Conservation (phyloP, 768 basidiomycete genomes). For the Vararia minispora region DNA sequence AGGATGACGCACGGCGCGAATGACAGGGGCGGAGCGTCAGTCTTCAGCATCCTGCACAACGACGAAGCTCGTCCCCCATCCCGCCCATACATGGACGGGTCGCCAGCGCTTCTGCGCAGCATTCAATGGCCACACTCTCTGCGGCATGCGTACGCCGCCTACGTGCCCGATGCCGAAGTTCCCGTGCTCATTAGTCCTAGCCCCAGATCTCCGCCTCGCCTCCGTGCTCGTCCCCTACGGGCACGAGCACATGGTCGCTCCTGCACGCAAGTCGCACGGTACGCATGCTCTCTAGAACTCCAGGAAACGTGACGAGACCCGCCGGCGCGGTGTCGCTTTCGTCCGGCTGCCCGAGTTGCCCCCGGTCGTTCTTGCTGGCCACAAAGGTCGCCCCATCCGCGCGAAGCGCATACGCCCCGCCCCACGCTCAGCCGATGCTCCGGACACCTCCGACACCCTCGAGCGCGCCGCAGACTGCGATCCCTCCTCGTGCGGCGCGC, state of each 20-base stretch:
- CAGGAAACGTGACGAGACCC: conserved; percentile 21
- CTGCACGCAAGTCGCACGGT: conserved; percentile 47
- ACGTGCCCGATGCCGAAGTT: conserved; percentile 68
- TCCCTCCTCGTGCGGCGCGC: conserved; percentile 18
- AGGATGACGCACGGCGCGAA: no score
- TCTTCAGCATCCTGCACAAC: conserved; percentile 5
- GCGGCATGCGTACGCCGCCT: conserved; percentile 38
- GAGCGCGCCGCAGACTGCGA: conserved; percentile 11
- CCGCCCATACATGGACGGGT: conserved; percentile 29
- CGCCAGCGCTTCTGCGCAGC: not conserved
- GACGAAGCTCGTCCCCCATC: conserved; percentile 44
- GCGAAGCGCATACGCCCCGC: conserved; percentile 50
- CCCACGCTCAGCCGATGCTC: conserved; percentile 62
- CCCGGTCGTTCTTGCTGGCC: conserved; percentile 43
- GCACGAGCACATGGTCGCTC: conserved; percentile 70
- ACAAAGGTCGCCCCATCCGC: conserved; percentile 26
- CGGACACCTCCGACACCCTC: conserved; percentile 18
- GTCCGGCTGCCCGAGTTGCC: conserved; percentile 48
- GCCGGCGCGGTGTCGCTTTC: conserved; percentile 8
- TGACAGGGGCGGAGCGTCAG: not conserved
- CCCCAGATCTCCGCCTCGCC: conserved; percentile 77
- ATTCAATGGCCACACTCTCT: conserved; percentile 40
- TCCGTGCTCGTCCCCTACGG: conserved; percentile 4
- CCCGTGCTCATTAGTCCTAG: conserved; percentile 98
- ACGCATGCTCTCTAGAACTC: conserved; percentile 12